These are phyloP conservation scores for Dendrobium catenatum DNA, from an alignment of 106 monocot genomes.

Conservation along the genomic window DNA sequence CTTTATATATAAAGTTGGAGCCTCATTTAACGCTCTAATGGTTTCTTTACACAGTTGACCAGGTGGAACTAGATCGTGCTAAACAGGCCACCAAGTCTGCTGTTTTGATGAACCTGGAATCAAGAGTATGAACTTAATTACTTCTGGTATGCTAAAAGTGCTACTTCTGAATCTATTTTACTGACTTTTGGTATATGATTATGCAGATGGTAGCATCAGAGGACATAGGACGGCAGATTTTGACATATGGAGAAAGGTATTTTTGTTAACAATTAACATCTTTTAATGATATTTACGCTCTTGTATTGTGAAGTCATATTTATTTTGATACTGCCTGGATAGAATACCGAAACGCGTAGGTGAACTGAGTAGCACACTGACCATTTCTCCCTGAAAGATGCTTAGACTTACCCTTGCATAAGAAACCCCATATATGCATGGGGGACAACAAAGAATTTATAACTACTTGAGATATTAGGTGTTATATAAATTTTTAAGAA, in stretches of 20 bases:
- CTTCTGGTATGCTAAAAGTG: not conserved
- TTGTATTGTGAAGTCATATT: not conserved
- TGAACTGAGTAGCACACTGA: not conserved
- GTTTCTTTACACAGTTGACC: conserved; percentile 40
- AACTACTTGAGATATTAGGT: too few relatives aligned
- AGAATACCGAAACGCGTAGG: not conserved
- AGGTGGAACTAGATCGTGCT: conserved; percentile 73
- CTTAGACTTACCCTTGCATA: not conserved
- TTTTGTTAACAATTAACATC: not conserved
- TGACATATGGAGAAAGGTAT: conserved; percentile 88
- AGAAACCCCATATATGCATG: too few relatives aligned
- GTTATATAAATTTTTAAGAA: too few relatives aligned
- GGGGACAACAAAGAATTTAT: too few relatives aligned
- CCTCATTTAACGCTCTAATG: not conserved
- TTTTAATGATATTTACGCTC: not conserved
- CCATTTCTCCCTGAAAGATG: not conserved
- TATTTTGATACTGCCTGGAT: not conserved
- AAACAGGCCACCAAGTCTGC: conserved; percentile 69
- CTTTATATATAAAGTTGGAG: not conserved
- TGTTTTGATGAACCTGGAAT: conserved; percentile 84
- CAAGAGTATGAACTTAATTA: conserved; percentile 41
- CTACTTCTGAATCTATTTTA: not conserved
- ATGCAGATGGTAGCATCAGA: conserved; percentile 80
- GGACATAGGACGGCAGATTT: conserved; percentile 84
- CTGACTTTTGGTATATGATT: not conserved